Percentiles rank a stretch among this genome's conserved stretches.
Conservation (phyloP, 495 filamentous ascomycete genomes). For the Staphylotrichum longicolle region DNA sequence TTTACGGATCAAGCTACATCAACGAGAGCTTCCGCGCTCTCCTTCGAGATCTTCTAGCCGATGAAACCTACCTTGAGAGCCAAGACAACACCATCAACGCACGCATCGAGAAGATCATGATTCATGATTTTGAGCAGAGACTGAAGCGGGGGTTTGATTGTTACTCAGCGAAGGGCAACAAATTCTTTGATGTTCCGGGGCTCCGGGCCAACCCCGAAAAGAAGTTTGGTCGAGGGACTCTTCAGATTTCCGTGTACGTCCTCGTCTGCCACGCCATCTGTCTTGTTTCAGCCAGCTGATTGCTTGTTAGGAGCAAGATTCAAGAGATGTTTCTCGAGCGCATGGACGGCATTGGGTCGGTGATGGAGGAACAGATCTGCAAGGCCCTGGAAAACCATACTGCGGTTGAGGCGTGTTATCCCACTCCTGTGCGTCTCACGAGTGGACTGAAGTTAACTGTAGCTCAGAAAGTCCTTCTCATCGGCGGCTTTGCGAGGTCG, state of each 20-base stretch:
- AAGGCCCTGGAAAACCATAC: slow-evolving; percentile 12
- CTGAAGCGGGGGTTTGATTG: slow-evolving; percentile 17
- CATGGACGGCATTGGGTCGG: slow-evolving; percentile 7
- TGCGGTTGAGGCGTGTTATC: slow-evolving; percentile 14
- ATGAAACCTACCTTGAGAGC: slow-evolving; percentile 16
- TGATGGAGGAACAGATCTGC: slow-evolving; percentile 18
- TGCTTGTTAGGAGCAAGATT: slow-evolving; percentile 9
- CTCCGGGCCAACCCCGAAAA: slow-evolving; percentile 14
- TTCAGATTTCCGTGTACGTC: slow-evolving; percentile 15
- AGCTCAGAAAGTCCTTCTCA: slow-evolving; percentile 33
- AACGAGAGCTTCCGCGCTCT: slow-evolving; percentile 18
- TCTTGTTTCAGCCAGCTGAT: neutral
- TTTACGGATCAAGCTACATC: slow-evolving; percentile 23
- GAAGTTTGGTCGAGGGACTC: slow-evolving; percentile 2
- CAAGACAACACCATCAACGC: slow-evolving; percentile 5
- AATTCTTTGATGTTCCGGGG: slow-evolving; percentile 10
- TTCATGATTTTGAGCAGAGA: slow-evolving; percentile 19
- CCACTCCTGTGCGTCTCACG: neutral
- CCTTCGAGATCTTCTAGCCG: slow-evolving; percentile 7
- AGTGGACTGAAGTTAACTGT: neutral
- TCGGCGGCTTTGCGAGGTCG: slow-evolving; percentile 35
- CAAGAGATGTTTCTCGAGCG: slow-evolving; percentile 15
- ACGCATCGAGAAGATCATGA: slow-evolving; percentile 12
- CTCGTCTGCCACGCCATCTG: neutral
- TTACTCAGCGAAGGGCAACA: slow-evolving; percentile 4